These are phyloP conservation scores for Suillus decipiens DNA, from an alignment of 768 basidiomycete species.

Conservation along the genomic window DNA sequence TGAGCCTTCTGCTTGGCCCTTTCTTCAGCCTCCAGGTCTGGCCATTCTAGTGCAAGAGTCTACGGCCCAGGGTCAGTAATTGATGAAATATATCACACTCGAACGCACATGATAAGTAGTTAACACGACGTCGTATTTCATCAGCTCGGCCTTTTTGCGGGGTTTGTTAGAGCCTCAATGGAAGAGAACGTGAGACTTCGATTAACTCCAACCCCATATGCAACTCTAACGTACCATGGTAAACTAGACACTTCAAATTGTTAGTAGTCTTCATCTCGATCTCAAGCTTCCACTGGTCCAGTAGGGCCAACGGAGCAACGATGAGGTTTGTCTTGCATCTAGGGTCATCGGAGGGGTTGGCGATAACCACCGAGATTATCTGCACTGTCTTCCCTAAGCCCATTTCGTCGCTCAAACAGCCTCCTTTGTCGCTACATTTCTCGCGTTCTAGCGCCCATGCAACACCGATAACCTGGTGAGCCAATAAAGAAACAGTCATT, in stretches of 20 bases:
- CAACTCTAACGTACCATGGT: conserved; percentile 49
- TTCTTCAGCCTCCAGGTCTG: conserved; percentile 49
- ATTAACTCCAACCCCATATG: not conserved
- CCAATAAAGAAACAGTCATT: conserved; percentile 63
- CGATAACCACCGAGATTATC: conserved; percentile 61
- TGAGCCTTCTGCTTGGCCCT: conserved; percentile 25
- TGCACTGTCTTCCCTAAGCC: conserved; percentile 65
- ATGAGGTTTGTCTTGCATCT: conserved; percentile 66
- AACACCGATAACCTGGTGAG: conserved; percentile 62
- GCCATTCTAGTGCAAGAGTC: conserved; percentile 64
- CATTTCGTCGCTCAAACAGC: conserved; percentile 39
- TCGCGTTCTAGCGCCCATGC: conserved; percentile 45
- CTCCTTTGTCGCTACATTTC: conserved; percentile 30
- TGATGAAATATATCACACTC: conserved; percentile 15
- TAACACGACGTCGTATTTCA: conserved; percentile 61
- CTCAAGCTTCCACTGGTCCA: conserved; percentile 68
- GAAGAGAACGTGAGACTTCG: not conserved
- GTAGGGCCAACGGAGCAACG: conserved; percentile 62
- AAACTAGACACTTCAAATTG: conserved; percentile 53
- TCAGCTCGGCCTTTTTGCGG: conserved; percentile 47
- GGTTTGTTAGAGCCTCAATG: conserved; percentile 41
- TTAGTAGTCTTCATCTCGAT: conserved; percentile 57
- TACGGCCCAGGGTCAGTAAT: conserved; percentile 20
- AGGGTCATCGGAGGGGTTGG: conserved; percentile 52
- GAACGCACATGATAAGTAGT: conserved; percentile 47